These are phyloP conservation scores for Polytrichum commune DNA, from an alignment of 225 moss, liverwort and hornwort genomes.

Conservation along the genomic window DNA sequence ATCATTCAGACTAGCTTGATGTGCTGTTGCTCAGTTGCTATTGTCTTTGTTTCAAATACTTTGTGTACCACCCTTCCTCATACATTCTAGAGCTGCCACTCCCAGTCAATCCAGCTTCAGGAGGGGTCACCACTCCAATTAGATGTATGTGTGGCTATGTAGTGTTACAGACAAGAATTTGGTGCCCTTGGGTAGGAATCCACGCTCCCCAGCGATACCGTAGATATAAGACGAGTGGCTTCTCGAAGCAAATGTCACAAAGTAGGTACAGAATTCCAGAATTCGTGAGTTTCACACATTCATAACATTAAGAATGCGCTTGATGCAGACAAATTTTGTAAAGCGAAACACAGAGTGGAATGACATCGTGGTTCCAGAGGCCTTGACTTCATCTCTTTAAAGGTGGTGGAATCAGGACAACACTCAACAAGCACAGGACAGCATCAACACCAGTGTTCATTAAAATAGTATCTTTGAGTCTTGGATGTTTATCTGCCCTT, in stretches of 20 bases:
- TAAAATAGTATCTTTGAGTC: too few species aligned
- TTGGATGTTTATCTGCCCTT: too few species aligned
- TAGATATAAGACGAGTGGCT: too few species aligned
- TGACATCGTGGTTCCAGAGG: slow-evolving; percentile 3
- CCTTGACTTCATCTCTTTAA: neutral
- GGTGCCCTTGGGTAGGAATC: neutral
- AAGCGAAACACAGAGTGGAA: slow-evolving; percentile 19
- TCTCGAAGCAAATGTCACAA: too few species aligned
- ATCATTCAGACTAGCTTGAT: too few species aligned
- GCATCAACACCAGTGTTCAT: too few species aligned
- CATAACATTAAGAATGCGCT: neutral
- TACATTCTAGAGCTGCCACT: neutral
- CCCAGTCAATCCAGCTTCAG: neutral
- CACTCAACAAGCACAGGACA: too few species aligned
- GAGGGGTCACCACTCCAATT: neutral
- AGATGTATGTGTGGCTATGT: neutral
- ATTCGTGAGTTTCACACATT: neutral
- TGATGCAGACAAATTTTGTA: slow-evolving; percentile 13
- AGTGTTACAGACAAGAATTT: neutral
- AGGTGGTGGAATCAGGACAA: too few species aligned
- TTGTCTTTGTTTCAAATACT: too few species aligned
- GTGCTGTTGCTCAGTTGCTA: too few species aligned
- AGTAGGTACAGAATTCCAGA: too few species aligned
- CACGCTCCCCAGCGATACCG: neutral
- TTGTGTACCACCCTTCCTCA: too few species aligned